Base-by-base conservation (phyloP, 78 protist species). In the Acrasis kona region DNA sequence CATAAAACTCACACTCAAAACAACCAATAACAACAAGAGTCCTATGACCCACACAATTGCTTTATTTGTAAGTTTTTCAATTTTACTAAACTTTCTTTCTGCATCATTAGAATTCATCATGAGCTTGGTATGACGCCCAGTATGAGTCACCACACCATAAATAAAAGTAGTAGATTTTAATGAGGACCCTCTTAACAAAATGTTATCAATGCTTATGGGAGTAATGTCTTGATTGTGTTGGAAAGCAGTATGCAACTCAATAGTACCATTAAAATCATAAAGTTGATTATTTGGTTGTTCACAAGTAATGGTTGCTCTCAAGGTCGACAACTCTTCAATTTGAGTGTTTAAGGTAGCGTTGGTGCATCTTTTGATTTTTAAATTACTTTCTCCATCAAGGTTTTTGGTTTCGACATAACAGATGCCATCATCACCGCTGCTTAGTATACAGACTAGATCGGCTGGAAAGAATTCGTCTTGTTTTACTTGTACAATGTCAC, bases 371-470 rank as follows among this genome's bases (percentile, higher is more conserved):
- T 72, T 19, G 5, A 58, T 27, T 39, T 86, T 86, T 35, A 86
- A 41, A 50, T 80, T 82, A 2, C 81, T 82, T 29, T 86, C 90
- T 34, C 96, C 96, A 36, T 91, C 96, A 5, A 91, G 64, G 65
- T 82, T 78, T 3, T 87, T 19, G 10, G 96, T 91, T 27, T 91
- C 91, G 10, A 93, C 65, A 69, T 57, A 89, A 78, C 91, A 84
- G 9, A 12, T 10, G 3, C 87, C 86, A 0, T 72, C 29, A 7
- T 41, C 38, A 12, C 66, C 79, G 39, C 74, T 10, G 37, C 77
- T 29, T 3, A 38, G 10, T 30, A 84, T 34, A 28, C 76, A 64
- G 7, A 86, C 19, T 31, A 86, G 1, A 41, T 86, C 90, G 50
- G 77, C 65, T 12, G 86, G 86, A 0, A 81, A 10, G 40, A 7